phyloP scores from a whole-genome alignment of 768 basidiomycete species.

The Macrolepiota fuliginosa region DNA sequence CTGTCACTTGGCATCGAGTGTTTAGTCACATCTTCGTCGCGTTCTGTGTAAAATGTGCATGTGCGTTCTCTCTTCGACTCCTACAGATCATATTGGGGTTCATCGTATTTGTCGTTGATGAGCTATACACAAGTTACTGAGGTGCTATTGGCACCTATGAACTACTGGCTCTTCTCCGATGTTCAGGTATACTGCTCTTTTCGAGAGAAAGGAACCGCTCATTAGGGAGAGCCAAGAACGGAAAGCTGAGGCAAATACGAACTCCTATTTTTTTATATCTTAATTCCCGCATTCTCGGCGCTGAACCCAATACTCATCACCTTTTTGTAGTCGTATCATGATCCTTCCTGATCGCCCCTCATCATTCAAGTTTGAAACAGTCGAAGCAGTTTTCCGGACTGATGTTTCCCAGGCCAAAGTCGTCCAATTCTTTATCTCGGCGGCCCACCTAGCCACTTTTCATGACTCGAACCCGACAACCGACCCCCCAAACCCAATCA shows the following conservation, averaged over 20 bases:
- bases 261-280: neutral
- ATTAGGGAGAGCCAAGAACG: conserved; percentile 2
- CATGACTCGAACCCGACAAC: no score
- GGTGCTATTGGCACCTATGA: conserved; percentile 5
- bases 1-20: no score
- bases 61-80: neutral
- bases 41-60: neutral
- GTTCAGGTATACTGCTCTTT: conserved; percentile 8
- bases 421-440: no score
- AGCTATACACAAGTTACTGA: neutral
- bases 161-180: neutral
- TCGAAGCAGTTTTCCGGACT: no score
- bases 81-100: neutral
- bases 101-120: neutral
- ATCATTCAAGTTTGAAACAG: neutral
- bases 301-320: neutral
- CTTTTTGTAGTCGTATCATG: neutral
- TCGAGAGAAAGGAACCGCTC: conserved; percentile 3
- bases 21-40: neutral
- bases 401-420: no score
- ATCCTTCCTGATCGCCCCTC: neutral
- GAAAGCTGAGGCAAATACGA: conserved; percentile 7
- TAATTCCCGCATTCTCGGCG: neutral
- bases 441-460: no score
- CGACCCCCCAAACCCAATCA: no score